Conservation (phyloP, 2,329 filamentous ascomycete species). For the Pseudopithomyces maydicus region DNA sequence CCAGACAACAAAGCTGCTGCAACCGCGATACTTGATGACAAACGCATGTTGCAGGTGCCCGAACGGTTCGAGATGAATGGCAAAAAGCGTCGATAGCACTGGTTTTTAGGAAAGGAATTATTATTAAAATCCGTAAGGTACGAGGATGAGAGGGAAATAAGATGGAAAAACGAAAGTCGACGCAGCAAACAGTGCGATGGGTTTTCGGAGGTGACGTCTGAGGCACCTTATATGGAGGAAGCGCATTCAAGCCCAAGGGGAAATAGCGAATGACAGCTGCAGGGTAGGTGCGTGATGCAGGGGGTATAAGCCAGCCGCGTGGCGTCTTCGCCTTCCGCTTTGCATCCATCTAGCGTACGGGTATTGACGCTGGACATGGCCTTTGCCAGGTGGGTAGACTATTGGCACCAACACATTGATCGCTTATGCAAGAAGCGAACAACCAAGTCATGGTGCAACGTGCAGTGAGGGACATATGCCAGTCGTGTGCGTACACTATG, state of each 20-base stretch:
- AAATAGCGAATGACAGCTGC: conserved; percentile 14
- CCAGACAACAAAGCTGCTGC: conserved; percentile 47
- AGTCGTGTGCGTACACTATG: background rate
- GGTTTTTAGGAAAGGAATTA: conserved; percentile 5
- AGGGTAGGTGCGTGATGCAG: conserved; percentile 10
- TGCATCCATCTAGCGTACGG: background rate
- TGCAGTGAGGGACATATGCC: background rate
- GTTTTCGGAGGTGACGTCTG: conserved; percentile 15
- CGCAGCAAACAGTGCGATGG: conserved; percentile 5
- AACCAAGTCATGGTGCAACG: background rate
- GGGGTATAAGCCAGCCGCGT: conserved; percentile 5
- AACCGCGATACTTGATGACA: conserved; percentile 41
- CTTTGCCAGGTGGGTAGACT: no score
- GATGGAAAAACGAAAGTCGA: conserved; percentile 12
- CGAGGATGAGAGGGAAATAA: conserved; percentile 6
- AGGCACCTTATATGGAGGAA: conserved; percentile 15
- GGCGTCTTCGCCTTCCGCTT: conserved; percentile 10
- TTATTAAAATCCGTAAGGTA: conserved; percentile 13
- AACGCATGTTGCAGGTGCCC: conserved; percentile 36
- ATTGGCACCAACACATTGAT: background rate
- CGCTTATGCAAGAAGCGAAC: no score
- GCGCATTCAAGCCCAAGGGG: conserved; percentile 6
- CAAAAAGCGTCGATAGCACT: background rate
- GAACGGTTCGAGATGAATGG: conserved; percentile 3
- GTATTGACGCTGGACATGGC: no score